Evolutionary conservation across 139 green algal genomes (phyloP), one percentile per base, ranked within the genome.

Genomic region (Picochlorum sp.): DNA sequence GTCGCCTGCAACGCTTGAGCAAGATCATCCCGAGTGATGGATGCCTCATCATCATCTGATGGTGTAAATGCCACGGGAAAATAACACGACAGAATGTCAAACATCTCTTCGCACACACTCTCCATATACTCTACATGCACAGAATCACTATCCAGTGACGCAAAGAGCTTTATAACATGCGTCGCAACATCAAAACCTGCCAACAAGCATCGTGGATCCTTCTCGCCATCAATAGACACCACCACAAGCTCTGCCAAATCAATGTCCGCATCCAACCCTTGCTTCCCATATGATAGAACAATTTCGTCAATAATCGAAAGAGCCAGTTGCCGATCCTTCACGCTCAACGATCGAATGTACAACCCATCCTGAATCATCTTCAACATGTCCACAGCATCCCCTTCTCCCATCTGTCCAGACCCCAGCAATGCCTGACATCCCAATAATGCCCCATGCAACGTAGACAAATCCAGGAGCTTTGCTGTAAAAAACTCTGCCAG

Each of bases 41-140:
- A 11, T 37, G 69, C 59, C 51, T 52, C 18, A 51, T 71, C 61
- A 26, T 79, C 66, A 30, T 79, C 79, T 0, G 85, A 83, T 14
- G 89, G 90, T 8, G 76, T 92, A 78, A 96, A 96, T 30, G 74
- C 73, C 65, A 97, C 49, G 1, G 90, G 90, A 73, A 97, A 97
- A 85, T 97, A 97, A 62, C 80, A 84, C n/a, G 80, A 59, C 8
- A 92, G 23, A 16, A 89, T 73, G 34, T 97, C 90, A 56, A 89
- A 89, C 6, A 96, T 46, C 62, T 96, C 90, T 41, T 85, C 85
- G 4, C 44, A 59, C 15, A 21, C 50, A 41, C 69, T 62, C 61
- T 71, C 69, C 18, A 77, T 41, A 9, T 26, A 37, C 7, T 46
- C 45, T 6, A 20, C 20, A 50, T 21, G n/a, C 44, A 77, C 18